phyloP scores from a whole-genome alignment of 202 grass and related monocot species.

The Miscanthus sacchariflorus region DNA sequence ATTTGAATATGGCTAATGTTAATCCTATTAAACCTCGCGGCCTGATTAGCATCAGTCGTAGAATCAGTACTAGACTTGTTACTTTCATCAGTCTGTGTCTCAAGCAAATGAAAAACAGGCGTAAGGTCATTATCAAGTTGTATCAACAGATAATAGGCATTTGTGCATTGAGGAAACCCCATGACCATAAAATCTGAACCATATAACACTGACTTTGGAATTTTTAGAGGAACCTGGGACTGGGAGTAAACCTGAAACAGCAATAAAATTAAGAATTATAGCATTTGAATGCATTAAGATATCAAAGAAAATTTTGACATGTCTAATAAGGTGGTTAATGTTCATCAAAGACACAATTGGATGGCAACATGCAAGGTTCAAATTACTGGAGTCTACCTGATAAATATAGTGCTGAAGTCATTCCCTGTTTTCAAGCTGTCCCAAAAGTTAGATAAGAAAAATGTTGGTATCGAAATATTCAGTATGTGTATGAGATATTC shows the following conservation, averaged over 20 bases:
- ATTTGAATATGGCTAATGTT: slow-evolving; percentile 71
- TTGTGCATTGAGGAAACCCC: slow-evolving; percentile 72
- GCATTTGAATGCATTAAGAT: background rate
- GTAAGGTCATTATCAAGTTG: slow-evolving; percentile 81
- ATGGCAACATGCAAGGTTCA: slow-evolving; percentile 11
- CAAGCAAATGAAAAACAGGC: slow-evolving; percentile 82
- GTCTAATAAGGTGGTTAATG: slow-evolving; percentile 12
- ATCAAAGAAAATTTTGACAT: slow-evolving; percentile 13
- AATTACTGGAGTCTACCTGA: background rate
- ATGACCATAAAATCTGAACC: slow-evolving; percentile 79
- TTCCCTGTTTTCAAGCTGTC: slow-evolving; percentile 1
- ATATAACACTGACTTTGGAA: slow-evolving; percentile 69
- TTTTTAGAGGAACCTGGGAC: slow-evolving; percentile 64
- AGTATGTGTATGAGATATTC: too few relatives aligned
- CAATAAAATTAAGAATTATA: slow-evolving; percentile 43
- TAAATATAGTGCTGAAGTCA: slow-evolving; percentile 30
- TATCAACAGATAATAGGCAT: slow-evolving; percentile 87
- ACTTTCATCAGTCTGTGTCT: slow-evolving; percentile 57
- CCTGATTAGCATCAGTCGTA: slow-evolving; percentile 61
- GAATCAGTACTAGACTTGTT: slow-evolving; percentile 57
- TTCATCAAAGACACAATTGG: slow-evolving; percentile 27
- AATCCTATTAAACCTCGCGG: slow-evolving; percentile 65
- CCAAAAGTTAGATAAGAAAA: slow-evolving; percentile 13
- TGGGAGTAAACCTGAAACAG: slow-evolving; percentile 86
- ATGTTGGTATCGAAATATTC: background rate